These are phyloP conservation scores for Colletotrichum simmondsii DNA, from an alignment of 2,329 filamentous ascomycete genomes.

Conservation along the genomic window DNA sequence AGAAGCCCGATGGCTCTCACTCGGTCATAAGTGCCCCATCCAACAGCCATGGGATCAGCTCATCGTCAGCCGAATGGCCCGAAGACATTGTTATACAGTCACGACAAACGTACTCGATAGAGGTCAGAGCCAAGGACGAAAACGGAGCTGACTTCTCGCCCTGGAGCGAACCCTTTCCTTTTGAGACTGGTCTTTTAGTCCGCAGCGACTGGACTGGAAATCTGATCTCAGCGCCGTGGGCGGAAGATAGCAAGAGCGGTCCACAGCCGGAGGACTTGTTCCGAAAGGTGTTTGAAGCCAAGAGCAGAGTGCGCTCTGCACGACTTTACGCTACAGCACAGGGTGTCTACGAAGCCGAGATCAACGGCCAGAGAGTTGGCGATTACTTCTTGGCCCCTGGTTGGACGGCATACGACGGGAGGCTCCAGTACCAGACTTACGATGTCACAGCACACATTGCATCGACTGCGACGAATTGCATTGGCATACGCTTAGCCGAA, in stretches of 20 bases:
- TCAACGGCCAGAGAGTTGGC: conserved; percentile 57
- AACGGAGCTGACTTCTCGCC: background rate
- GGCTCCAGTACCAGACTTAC: conserved; percentile 64
- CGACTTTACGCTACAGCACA: conserved; percentile 58
- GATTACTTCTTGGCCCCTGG: conserved; percentile 59
- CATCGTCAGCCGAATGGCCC: background rate
- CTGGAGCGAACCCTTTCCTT: background rate
- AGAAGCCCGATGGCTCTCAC: background rate
- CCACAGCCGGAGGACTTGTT: conserved; percentile 38
- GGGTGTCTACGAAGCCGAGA: conserved; percentile 57
- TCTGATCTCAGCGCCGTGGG: background rate
- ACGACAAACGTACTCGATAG: background rate
- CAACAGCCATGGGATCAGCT: background rate
- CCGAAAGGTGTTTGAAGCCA: conserved; percentile 45
- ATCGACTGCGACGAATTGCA: conserved; percentile 42
- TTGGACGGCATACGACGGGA: conserved; percentile 61
- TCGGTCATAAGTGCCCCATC: background rate
- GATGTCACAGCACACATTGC: conserved; percentile 57
- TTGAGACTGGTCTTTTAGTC: background rate
- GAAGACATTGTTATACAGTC: background rate
- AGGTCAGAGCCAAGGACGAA: background rate
- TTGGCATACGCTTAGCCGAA: conserved; percentile 55
- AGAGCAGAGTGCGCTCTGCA: background rate
- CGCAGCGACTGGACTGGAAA: background rate
- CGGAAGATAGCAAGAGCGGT: background rate